Evolutionary conservation across 176 grass and related monocot species (phyloP), one percentile per base, ranked within the genome.

Genomic region (Metroxylon sagu): DNA sequence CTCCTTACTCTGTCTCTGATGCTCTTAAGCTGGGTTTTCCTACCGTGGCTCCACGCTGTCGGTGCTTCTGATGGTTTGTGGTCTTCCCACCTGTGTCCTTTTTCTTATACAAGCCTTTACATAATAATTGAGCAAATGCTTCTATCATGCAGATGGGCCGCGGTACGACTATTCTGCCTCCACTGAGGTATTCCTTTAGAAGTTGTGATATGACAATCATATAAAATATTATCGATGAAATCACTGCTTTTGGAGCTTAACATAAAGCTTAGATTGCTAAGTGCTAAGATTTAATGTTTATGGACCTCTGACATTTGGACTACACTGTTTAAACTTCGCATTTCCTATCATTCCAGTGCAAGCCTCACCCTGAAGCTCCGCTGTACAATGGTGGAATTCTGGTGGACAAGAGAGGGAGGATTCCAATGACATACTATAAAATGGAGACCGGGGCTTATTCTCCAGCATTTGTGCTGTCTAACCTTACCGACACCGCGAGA

Each of bases 381-480:
- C 83, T 95, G 18, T 95, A 95, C 66, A 77, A 76, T 52, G 90
- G 90, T 25, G 90, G 90, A 54, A 70, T 95, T 67, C 74, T 89
- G 53, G 75, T 65, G 18, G 69, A 81, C 65, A 72, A 61, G 23
- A 85, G 19, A 52, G 76, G 59, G 6, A 15, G 62, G 49, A 64
- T 56, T 51, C 81, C 83, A 16, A 26, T 84, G 59, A 31, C 69
- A 19, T 77, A 53, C 65, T 76, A 72, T 26, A 92, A 83, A 50
- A 77, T 81, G 25, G 85, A 86, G 29, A 65, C 83, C 1, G 90
- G 90, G 7, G 60, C 73, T 61, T 83, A 86, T 59, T 76, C 82
- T 18, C 86, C 86, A 18, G 86, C 85, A 16, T 89, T 95, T 81
- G 59, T 95, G 25, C 77, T 95, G 14, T 75, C 74, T 68, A 95